These are phyloP conservation scores for Nakaseomyces delphensis DNA, from an alignment of 1,139 yeast genomes.

Conservation along the genomic window DNA sequence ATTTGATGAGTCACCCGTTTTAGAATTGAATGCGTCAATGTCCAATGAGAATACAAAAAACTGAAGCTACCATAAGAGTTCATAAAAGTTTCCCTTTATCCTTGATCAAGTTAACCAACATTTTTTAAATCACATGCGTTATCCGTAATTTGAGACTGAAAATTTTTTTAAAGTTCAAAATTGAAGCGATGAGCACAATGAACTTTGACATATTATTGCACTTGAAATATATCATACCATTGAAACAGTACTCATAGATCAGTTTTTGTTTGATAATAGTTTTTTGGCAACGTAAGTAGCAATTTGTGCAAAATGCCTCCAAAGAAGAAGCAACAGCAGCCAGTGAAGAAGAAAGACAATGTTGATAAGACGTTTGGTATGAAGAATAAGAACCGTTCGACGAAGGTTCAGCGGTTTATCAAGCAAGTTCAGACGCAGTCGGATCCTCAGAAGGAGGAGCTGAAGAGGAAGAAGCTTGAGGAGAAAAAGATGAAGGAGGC, in stretches of 20 bases:
- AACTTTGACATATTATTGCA: background rate
- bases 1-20: too few relatives aligned
- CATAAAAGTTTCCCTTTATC: too few relatives aligned
- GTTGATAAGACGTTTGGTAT: slow-evolving; percentile 93
- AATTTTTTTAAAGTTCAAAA: background rate
- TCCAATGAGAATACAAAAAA: too few relatives aligned
- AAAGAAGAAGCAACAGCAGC: slow-evolving; percentile 59
- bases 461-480: slow-evolving; percentile 65
- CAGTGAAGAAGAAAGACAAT: slow-evolving; percentile 62
- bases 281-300: too few relatives aligned
- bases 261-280: too few relatives aligned
- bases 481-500: slow-evolving; percentile 89
- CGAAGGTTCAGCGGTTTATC: slow-evolving; percentile 82
- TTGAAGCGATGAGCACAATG: background rate
- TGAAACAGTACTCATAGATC: too few relatives aligned
- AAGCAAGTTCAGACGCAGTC: slow-evolving; percentile 66
- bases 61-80: too few relatives aligned
- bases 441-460: slow-evolving; percentile 67
- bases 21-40: too few relatives aligned
- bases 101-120: too few relatives aligned
- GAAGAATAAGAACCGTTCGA: slow-evolving; percentile 87
- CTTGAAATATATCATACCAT: too few relatives aligned
- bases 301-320: slow-evolving; percentile 65
- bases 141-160: background rate
- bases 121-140: background rate